Base-by-base conservation (phyloP, 2,329 filamentous ascomycete genomes). In the Arachnomyces sp. region DNA sequence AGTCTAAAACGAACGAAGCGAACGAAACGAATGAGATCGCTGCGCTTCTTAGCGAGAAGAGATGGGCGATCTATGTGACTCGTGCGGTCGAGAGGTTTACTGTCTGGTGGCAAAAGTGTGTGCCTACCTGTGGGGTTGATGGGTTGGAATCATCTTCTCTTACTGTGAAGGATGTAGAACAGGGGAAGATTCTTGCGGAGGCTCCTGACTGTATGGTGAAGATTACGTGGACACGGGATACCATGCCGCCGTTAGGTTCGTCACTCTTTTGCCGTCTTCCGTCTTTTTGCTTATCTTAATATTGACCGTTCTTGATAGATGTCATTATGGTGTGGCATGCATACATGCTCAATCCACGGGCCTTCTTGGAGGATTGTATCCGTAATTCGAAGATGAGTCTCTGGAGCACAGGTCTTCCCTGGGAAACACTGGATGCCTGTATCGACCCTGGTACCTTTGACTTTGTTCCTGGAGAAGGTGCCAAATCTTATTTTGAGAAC, bases 291-390 rank as follows among this genome's bases (percentile, higher is more conserved):
- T 15, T 16, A 11, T 2, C 28, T 9, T 25, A 21, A 45, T 31
- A 28, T 31, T 50, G 17, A 28, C 28, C 34, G 29, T 21, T 52
- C 39, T 51, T 50, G 29, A 59, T 59, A 71, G 84, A 89, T 61
- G 76, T 89, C 1, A 61, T 88, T 14, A 84, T 89, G 81, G 79
- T 89, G 0, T 85, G 82, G 80, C 85, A 90, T 58, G 68, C 82
- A 0, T 84, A 86, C 53, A 82, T 86, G 76, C 74, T 90, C 3
- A 89, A 88, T 50, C 85, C 85, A 0, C 70, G 81, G 31, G 68
- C 67, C n/a, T 89, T 80, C 54, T 72, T 87, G 3, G 83, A 89
- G 52, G 85, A 90, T 55, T 80, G 78, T 52, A 65, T 87, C 40
- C 72, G 82, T 6, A 61, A 68, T 18, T 77, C 75, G 0, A 66